These are phyloP conservation scores for Neohortaea acidophila DNA, from an alignment of 495 filamentous ascomycete genomes.

Conservation along the genomic window DNA sequence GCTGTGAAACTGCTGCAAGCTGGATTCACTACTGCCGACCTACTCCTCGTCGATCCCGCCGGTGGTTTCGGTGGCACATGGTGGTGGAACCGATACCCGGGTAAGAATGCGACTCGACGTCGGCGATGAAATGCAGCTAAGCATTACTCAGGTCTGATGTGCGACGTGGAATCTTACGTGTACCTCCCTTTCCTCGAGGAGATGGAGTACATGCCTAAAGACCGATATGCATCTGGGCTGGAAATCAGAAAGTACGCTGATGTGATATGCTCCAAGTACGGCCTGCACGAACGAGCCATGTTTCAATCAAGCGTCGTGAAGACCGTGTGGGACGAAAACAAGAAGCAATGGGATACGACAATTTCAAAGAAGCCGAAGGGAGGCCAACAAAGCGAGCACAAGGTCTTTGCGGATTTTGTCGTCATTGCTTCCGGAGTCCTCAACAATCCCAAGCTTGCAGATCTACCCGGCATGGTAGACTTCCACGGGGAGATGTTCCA, in stretches of 20 bases:
- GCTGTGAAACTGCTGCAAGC: slow-evolving; percentile 37
- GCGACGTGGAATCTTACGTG: slow-evolving; percentile 37
- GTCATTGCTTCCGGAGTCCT: slow-evolving; percentile 26
- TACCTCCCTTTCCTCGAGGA: slow-evolving; percentile 48
- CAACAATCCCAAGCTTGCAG: slow-evolving; percentile 32
- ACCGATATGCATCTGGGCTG: slow-evolving; percentile 30
- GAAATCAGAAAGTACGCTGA: slow-evolving; percentile 36
- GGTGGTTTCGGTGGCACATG: slow-evolving; percentile 41
- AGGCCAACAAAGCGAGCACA: slow-evolving; percentile 1
- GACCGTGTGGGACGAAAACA: slow-evolving; percentile 31
- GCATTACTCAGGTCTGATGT: slow-evolving; percentile 34
- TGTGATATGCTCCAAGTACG: slow-evolving; percentile 28
- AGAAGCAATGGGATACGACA: slow-evolving; percentile 31
- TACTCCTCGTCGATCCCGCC: slow-evolving; percentile 35
- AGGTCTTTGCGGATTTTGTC: slow-evolving; percentile 12
- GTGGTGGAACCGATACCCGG: slow-evolving; percentile 39
- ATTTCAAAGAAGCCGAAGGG: slow-evolving; percentile 21
- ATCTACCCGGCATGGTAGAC: slow-evolving; percentile 28
- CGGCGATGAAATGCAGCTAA: neutral
- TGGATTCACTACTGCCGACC: slow-evolving; percentile 30
- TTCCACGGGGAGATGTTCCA: slow-evolving; percentile 38
- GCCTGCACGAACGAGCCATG: slow-evolving; percentile 32
- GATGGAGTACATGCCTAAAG: slow-evolving; percentile 39
- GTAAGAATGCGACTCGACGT: neutral
- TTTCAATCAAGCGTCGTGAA: slow-evolving; percentile 31